Evolutionary conservation across 805 yeast species (phyloP).

Genomic region (Ogataea angusta): DNA sequence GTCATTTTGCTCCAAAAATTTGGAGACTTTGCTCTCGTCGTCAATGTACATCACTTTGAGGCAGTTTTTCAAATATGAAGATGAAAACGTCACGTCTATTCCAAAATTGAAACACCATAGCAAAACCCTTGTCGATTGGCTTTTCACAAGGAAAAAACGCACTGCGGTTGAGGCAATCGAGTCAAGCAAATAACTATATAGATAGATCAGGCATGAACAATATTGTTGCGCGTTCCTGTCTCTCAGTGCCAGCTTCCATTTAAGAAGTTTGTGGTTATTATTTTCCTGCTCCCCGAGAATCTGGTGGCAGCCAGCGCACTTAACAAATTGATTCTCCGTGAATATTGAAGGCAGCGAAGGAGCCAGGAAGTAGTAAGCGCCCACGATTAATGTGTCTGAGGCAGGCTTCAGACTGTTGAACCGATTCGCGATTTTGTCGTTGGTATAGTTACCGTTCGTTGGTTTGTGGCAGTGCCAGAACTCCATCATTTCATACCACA

Average conservation of each 20-base stretch:
- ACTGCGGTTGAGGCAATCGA: conserved; percentile 42
- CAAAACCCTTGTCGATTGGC: conserved; percentile 16
- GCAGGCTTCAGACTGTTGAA: conserved; percentile 46
- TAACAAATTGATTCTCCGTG: conserved; percentile 13
- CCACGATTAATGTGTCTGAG: conserved; percentile 44
- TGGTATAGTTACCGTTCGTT: conserved; percentile 18
- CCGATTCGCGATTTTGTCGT: conserved; percentile 25
- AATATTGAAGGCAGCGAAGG: conserved; percentile 22
- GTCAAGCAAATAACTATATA: conserved; percentile 35
- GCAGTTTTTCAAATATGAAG: conserved; percentile 23
- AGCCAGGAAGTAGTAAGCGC: conserved; percentile 52
- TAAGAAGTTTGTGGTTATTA: conserved; percentile 40
- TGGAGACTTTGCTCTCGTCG: conserved; percentile 27
- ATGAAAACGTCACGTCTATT: conserved; percentile 23
- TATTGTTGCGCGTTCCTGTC: conserved; percentile 31
- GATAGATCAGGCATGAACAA: conserved; percentile 38
- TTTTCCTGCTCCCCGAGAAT: conserved; percentile 41
- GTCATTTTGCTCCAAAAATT: conserved; percentile 24
- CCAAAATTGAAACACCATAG: conserved; percentile 54
- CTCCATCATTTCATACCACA: conserved; percentile 95
- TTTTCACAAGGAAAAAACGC: conserved; percentile 32
- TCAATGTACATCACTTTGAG: conserved; percentile 46
- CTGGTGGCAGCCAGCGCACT: conserved; percentile 38
- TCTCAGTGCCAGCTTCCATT: conserved; percentile 50
- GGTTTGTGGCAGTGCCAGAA: conserved; percentile 98